Evolutionary conservation across 1,284 basidiomycete genomes (phyloP), one percentile per base, ranked within the genome.

Genomic region (Leccinum olivaceoglutinosum): DNA sequence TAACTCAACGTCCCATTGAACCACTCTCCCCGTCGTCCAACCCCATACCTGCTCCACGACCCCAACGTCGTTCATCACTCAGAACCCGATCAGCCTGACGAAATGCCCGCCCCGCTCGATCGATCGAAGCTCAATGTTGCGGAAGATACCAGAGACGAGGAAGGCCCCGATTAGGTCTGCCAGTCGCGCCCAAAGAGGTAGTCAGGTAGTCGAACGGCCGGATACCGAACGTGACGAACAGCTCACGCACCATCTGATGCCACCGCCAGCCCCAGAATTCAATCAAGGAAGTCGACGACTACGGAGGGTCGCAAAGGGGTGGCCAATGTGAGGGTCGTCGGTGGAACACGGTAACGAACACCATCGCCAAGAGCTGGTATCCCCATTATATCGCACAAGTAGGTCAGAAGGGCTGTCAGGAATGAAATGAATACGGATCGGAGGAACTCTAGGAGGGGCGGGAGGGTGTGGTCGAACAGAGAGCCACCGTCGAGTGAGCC

Each of bases 161-260:
- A 89, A 89, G 0, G 80, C 81, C 3, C 82, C 85, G 3, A 88
- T 49, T 1, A 85, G 73, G 4, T 76, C 78, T 5, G 80, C 85
- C 2, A 73, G 62, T 6, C 78, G 77, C 4, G 36, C 36, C 85
- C 85, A 51, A 81, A 73, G 7, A 21, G 21, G 21, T 21, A 21
- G 21, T 21, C 21, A 85, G 34, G 44, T 68, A 65, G 32, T 66
- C 67, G 12, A 73, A 62, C 1, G 76, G 76, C 8, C 44, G 63
- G 5, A 67, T 62, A 18, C 76, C 79, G 73, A 59, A 61, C 41
- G 5, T 66, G 62, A 46, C 72, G 21, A 72, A 16, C 0, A 18
- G 11, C 5, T 61, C 57, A 3, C 69, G 77, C 67, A 83, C 75
- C 59, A 77, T 62, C 63, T 80, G 78, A 63, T 82, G 34, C 82